Evolutionary conservation across 139 green algal species (phyloP).

Genomic region (Auxenochlorella pyrenoidosa): DNA sequence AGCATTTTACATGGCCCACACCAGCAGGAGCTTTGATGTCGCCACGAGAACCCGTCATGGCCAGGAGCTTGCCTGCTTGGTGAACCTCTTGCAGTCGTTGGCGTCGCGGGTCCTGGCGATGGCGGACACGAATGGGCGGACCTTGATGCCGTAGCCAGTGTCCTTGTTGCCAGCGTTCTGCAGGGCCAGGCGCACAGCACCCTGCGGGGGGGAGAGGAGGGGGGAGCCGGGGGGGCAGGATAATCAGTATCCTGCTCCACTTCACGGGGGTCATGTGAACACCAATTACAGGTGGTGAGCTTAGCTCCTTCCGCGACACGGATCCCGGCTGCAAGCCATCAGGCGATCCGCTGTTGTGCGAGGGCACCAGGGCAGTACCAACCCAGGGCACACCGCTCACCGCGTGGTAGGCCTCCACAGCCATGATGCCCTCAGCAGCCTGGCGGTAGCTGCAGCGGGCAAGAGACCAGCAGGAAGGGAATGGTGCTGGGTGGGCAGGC

Average conservation of each 20-base stretch:
- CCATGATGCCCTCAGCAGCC: slow-evolving; percentile 58
- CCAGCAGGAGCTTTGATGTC: no score
- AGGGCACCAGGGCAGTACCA: no score
- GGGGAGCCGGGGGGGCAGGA: background rate
- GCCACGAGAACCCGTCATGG: no score
- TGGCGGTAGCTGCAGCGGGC: slow-evolving; percentile 18
- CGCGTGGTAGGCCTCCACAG: slow-evolving; percentile 66
- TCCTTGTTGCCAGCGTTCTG: background rate
- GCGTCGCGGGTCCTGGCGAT: slow-evolving; percentile 54
- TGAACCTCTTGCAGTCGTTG: slow-evolving; percentile 33
- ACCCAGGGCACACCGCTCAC: background rate
- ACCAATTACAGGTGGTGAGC: no score
- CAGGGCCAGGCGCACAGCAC: background rate
- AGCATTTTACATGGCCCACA: no score
- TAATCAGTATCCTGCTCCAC: no score
- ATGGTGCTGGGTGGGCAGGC: no score
- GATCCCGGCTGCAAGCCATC: no score
- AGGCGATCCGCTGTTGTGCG: no score
- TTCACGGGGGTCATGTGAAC: no score
- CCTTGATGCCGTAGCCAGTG: background rate
- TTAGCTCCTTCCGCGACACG: no score
- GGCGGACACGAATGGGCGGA: slow-evolving; percentile 29
- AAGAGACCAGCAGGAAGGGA: no score
- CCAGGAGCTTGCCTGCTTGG: background rate
- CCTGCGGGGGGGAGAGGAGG: background rate